Percentiles rank a stretch among this genome's conserved stretches.
Conservation (phyloP, 306 rosid genomes). For the Citrullus mucosospermus region DNA sequence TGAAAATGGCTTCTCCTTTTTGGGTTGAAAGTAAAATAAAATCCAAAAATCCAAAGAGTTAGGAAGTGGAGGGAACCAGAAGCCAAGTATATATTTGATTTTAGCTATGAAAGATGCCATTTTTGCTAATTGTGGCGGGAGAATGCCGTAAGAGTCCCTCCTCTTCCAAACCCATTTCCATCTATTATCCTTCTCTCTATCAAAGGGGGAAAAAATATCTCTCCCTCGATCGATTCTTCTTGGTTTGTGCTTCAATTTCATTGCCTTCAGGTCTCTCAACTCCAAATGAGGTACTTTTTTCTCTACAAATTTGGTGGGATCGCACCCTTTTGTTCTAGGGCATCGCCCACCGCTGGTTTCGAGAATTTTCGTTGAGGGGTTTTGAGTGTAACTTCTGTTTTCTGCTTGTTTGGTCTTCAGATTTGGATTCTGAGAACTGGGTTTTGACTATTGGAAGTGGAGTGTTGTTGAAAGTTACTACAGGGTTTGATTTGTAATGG, state of each 20-base stretch:
- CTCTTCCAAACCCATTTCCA: not conserved
- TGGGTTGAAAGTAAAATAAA: not conserved
- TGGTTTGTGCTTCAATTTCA: not conserved
- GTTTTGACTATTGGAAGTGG: not conserved
- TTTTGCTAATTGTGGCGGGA: slow-evolving; percentile 13
- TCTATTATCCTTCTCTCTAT: not conserved
- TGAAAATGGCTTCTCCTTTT: not conserved
- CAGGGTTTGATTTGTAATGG: slow-evolving; percentile 29
- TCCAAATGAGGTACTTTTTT: not conserved
- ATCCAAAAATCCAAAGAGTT: not conserved
- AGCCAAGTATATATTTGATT: not conserved
- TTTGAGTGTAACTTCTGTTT: not conserved
- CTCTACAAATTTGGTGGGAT: not conserved
- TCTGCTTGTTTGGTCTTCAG: slow-evolving; percentile 5
- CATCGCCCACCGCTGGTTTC: not conserved
- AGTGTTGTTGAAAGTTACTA: not conserved
- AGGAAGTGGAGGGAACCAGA: not conserved
- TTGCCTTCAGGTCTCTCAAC: not conserved
- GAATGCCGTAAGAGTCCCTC: slow-evolving; percentile 9
- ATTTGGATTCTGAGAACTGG: slow-evolving; percentile 13
- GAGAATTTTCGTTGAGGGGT: not conserved
- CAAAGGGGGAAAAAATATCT: not conserved
- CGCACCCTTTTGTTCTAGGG: not conserved
- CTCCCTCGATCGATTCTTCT: not conserved
- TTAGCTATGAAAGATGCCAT: not conserved